Percentiles rank a stretch among this genome's conserved stretches.
These are phyloP conservation scores for Neoboletus subvelutipes DNA, from an alignment of 768 basidiomycete genomes.

Conservation along the genomic window DNA sequence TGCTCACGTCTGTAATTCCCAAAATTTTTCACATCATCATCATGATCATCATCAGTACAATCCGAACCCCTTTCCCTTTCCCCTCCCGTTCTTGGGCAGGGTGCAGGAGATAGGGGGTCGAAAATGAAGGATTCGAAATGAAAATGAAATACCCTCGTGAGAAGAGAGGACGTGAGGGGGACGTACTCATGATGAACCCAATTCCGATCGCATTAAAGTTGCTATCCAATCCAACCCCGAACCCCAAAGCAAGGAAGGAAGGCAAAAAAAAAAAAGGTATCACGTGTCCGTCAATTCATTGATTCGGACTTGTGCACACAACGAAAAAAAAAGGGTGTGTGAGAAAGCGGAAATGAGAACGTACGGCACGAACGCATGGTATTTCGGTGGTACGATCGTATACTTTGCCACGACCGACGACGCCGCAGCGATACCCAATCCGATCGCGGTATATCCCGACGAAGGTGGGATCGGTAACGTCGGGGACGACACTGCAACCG, in stretches of 20 bases:
- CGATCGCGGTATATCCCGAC: constrained; percentile 60
- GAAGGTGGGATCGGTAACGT: constrained; percentile 45
- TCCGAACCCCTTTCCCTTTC: too few relatives aligned
- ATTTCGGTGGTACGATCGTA: constrained; percentile 22
- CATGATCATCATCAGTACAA: too few relatives aligned
- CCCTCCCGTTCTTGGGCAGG: too few relatives aligned
- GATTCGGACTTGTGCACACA: too few relatives aligned
- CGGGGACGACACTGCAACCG: constrained; percentile 22
- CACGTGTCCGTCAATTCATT: background rate
- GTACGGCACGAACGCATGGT: constrained; percentile 24
- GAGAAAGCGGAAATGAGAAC: background rate
- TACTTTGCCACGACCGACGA: constrained; percentile 44
- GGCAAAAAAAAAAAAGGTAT: background rate
- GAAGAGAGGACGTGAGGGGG: background rate
- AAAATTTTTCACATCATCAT: too few relatives aligned
- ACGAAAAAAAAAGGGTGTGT: too few relatives aligned
- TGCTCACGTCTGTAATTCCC: too few relatives aligned
- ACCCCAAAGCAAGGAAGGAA: background rate
- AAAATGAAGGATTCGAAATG: too few relatives aligned
- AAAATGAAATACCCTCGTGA: too few relatives aligned
- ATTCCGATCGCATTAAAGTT: constrained; percentile 32
- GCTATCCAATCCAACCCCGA: background rate
- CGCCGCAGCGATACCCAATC: constrained; percentile 44
- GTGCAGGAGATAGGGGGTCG: background rate
- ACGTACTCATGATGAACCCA: background rate